phyloP scores from a whole-genome alignment of 2,329 filamentous ascomycete species.

The Clarireedia hainanense region DNA sequence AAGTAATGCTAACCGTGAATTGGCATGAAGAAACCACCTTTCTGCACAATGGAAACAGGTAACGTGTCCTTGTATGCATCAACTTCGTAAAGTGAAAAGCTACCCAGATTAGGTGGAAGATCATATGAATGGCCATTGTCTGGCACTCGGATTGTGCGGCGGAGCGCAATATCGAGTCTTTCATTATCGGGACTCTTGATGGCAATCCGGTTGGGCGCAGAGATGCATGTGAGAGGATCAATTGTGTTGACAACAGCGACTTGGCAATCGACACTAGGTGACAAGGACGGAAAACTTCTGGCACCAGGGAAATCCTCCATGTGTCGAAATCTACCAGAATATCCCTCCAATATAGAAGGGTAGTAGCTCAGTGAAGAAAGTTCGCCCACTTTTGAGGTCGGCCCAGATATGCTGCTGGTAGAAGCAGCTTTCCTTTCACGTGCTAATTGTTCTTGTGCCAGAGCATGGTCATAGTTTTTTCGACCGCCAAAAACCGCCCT shows the following conservation, averaged over 20 bases:
- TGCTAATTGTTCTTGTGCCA: no score
- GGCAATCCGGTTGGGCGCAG: not conserved
- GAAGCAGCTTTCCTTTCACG: no score
- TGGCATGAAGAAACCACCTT: constrained; percentile 39
- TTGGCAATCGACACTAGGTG: no score
- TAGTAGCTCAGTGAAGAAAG: not conserved
- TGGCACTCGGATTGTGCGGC: constrained; percentile 37
- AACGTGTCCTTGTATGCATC: constrained; percentile 29
- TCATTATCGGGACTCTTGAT: not conserved
- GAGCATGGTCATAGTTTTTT: no score
- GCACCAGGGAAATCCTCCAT: no score
- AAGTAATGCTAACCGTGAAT: constrained; percentile 31
- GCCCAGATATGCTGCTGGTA: no score
- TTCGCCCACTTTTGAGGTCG: no score
- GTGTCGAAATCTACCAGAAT: no score
- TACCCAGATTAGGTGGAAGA: constrained; percentile 33
- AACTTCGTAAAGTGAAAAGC: constrained; percentile 34
- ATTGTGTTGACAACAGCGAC: no score
- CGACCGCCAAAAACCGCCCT: no score
- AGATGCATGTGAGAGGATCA: not conserved
- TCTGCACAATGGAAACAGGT: constrained; percentile 29
- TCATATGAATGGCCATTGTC: constrained; percentile 29
- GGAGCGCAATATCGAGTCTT: constrained; percentile 28
- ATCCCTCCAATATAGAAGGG: not conserved
- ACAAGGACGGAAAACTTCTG: no score